Conservation (phyloP, 2,329 filamentous ascomycete species). For the Talaromyces sp. region DNA sequence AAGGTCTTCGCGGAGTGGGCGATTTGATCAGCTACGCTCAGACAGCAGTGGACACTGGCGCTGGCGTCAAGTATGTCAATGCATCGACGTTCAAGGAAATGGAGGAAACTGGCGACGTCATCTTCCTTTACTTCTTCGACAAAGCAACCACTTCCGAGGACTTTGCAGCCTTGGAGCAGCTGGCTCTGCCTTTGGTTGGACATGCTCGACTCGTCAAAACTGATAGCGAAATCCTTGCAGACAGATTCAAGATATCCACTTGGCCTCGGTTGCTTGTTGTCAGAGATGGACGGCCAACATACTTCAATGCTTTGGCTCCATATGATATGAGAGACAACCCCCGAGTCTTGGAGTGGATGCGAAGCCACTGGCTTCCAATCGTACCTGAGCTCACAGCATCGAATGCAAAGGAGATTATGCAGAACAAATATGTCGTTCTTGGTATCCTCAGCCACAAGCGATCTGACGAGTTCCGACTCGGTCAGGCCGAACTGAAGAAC, state of each 20-base stretch:
- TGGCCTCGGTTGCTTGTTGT: conserved; percentile 93
- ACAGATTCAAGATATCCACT: conserved; percentile 90
- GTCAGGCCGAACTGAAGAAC: conserved; percentile 88
- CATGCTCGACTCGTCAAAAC: conserved; percentile 93
- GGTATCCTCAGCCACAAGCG: conserved; percentile 80
- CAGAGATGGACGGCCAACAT: conserved; percentile 81
- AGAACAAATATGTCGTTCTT: conserved; percentile 89
- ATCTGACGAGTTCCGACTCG: conserved; percentile 70
- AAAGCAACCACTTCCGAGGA: conserved; percentile 91
- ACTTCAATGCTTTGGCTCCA: conserved; percentile 83
- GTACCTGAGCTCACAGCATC: conserved; percentile 88
- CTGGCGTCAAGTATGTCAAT: conserved; percentile 77
- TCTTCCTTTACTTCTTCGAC: conserved; percentile 98
- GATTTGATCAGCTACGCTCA: conserved; percentile 85
- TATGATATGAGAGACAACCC: conserved; percentile 87
- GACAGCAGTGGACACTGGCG: conserved; percentile 73
- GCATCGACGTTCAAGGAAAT: conserved; percentile 71
- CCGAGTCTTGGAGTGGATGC: conserved; percentile 86
- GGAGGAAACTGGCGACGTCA: conserved; percentile 89
- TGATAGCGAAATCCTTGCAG: conserved; percentile 67
- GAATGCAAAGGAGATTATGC: conserved; percentile 93
- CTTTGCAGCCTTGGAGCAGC: conserved; percentile 78
- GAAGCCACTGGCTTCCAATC: conserved; percentile 90
- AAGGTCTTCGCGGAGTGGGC: conserved; percentile 83
- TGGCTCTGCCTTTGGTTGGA: conserved; percentile 84